Evolutionary conservation across 2,329 filamentous ascomycete species (phyloP), one percentile per base, ranked within the genome.

Genomic region (Rhytidhysteron rufulum): DNA sequence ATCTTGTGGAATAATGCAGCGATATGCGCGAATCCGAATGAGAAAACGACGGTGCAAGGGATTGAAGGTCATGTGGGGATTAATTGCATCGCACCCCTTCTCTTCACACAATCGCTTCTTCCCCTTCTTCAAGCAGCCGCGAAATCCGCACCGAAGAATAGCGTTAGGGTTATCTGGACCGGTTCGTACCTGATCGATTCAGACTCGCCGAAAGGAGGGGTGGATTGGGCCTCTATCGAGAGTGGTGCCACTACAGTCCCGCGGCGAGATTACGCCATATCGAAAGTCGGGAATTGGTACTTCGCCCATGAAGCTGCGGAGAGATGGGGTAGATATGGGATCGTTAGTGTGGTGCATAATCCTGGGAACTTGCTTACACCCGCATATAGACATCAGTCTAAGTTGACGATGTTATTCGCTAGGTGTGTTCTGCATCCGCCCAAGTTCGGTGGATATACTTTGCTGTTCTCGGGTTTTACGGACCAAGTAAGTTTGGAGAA

Each of bases 301-400:
- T 40, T 53, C 1, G 31, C 40, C 17, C 17, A 39, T 29, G 44
- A 49, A 25, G 45, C 43, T 15, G 48, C 46, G 7, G 31, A 44
- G 20, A 31, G 40, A 5, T 43, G 37, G 24, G 39, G 32, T 8
- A 31, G 34, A n/a, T 33, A 48, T 15, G 41, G 42, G 9, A 38
- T 53, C 19, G 31, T 37, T 5, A 42, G 38, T 20, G 46, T 43
- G 5, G 37, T 43, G n/a, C 27, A 62, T 17, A 68, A 70, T 48
- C 68, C 68, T 0, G 68, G 68, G 1, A 60, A 69, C 25, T 27
- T 41, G 32, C 19, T 37, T 31, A 49, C 39, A 35, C 35, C 21
- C 37, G 43, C 16, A 67, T 72, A 45, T 70, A 65, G 5, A 67
- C 69, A 51, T 70, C 22, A 40, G 36, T 24, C 41, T 1, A n/a